Percentiles rank a stretch among this genome's conserved stretches.
Evolutionary conservation across 1,139 yeast genomes (phyloP).

Genomic region (Pichia sp.): DNA sequence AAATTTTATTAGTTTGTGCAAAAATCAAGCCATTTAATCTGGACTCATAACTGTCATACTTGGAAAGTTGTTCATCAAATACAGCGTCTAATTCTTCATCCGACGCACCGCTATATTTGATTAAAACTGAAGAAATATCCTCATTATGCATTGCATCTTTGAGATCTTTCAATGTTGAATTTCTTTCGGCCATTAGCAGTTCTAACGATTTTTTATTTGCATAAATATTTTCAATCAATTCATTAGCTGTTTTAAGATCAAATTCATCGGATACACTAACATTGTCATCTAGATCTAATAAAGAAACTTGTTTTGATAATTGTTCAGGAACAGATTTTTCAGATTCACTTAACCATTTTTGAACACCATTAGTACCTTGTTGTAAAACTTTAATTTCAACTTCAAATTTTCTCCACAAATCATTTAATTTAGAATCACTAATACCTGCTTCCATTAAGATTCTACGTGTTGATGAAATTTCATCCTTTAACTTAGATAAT

Average conservation of each 20-base stretch:
- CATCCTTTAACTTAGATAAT: slow-evolving; percentile 12
- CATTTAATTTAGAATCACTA: slow-evolving; percentile 31
- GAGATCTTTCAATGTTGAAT: slow-evolving; percentile 54
- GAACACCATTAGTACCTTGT: slow-evolving; percentile 14
- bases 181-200: slow-evolving; percentile 53
- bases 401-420: slow-evolving; percentile 9
- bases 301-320: slow-evolving; percentile 41
- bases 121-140: slow-evolving; percentile 74
- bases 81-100: slow-evolving; percentile 46
- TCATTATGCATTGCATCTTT: slow-evolving; percentile 72
- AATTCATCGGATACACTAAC: slow-evolving; percentile 28
- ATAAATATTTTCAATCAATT: slow-evolving; percentile 40
- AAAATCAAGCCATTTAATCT: slow-evolving; percentile 64
- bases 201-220: slow-evolving; percentile 40
- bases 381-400: slow-evolving; percentile 15
- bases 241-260: slow-evolving; percentile 23
- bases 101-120: slow-evolving; percentile 52
- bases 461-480: slow-evolving; percentile 38
- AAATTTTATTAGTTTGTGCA: slow-evolving; percentile 54
- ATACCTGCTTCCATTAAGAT: slow-evolving; percentile 61
- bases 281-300: slow-evolving; percentile 47
- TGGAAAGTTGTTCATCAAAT: slow-evolving; percentile 69
- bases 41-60: slow-evolving; percentile 63
- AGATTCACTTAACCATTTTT: slow-evolving; percentile 11
- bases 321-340: neutral